Percentiles rank a stretch among this genome's conserved stretches.
phyloP scores from a whole-genome alignment of 306 rosid species.

The Glycine tomentella region DNA sequence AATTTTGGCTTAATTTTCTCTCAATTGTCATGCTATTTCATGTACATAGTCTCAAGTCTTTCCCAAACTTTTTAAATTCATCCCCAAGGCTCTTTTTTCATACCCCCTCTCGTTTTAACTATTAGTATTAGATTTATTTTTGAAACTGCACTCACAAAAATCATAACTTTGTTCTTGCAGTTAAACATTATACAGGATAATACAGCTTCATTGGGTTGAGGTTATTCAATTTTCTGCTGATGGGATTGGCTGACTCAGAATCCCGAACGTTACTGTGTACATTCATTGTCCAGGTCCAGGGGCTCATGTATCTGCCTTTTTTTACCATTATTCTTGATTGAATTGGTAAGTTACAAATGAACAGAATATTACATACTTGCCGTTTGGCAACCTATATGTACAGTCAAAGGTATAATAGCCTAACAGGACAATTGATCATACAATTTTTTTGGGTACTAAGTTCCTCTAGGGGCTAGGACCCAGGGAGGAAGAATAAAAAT shows the following conservation, averaged over 20 bases:
- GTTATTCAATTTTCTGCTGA: conserved; percentile 20
- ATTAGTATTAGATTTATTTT: neutral
- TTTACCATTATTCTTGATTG: neutral
- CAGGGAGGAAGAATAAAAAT: neutral
- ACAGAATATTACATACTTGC: neutral
- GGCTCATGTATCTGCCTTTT: conserved; percentile 15
- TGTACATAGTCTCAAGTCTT: neutral
- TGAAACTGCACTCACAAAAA: neutral
- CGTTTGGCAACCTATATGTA: neutral
- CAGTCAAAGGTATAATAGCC: conserved; percentile 14
- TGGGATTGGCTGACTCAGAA: conserved; percentile 30
- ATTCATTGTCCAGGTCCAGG: neutral
- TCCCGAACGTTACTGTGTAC: neutral
- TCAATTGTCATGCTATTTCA: neutral
- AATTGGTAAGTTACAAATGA: neutral
- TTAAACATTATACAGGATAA: conserved; percentile 1
- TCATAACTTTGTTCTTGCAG: neutral
- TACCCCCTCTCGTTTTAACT: neutral
- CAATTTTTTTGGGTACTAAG: neutral
- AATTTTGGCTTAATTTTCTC: neutral
- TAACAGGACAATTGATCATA: neutral
- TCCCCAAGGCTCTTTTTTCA: neutral
- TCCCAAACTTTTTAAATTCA: neutral
- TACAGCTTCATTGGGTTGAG: conserved; percentile 3
- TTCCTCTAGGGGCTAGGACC: neutral